A percentile compares a stretch with the other conserved stretches of the same genome.
Evolutionary conservation across 2,329 filamentous ascomycete genomes (phyloP).

Genomic region (Pseudopyricularia javanii): DNA sequence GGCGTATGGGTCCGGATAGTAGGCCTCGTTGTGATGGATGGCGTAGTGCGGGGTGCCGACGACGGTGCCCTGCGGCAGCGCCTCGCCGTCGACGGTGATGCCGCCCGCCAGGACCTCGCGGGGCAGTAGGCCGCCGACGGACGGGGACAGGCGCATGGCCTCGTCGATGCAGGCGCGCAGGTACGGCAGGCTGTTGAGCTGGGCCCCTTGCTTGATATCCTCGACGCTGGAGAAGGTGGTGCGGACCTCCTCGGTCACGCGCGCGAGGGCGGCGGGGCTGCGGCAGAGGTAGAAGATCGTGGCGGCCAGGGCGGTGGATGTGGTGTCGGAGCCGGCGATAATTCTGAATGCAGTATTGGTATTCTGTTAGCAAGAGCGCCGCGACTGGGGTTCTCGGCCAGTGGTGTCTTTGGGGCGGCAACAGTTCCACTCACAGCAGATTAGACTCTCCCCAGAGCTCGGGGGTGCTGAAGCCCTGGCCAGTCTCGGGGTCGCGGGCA

Average conservation of each 20-base stretch:
- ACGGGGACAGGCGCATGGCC: conserved; percentile 50
- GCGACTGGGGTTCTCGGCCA: not conserved
- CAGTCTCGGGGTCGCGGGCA: conserved; percentile 59
- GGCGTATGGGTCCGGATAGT: conserved; percentile 46
- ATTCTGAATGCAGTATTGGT: conserved; percentile 27
- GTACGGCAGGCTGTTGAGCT: conserved; percentile 33
- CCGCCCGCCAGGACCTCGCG: conserved; percentile 46
- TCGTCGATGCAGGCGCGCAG: conserved; percentile 54
- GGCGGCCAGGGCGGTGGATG: conserved; percentile 53
- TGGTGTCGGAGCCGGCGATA: conserved; percentile 61
- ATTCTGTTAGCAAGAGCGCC: conserved; percentile 2
- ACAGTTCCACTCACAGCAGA: conserved; percentile 35
- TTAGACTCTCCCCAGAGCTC: conserved; percentile 64
- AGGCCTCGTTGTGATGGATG: conserved; percentile 52
- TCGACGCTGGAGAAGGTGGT: conserved; percentile 35
- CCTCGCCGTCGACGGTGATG: conserved; percentile 37
- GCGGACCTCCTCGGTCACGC: conserved; percentile 39
- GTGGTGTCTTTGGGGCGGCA: not conserved
- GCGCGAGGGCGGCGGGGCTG: conserved; percentile 31
- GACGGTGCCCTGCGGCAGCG: conserved; percentile 45
- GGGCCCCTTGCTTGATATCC: conserved; percentile 39
- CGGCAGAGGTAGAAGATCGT: conserved; percentile 52
- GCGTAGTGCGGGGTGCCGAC: conserved; percentile 56
- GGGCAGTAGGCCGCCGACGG: conserved; percentile 46
- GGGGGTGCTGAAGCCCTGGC: conserved; percentile 49